A percentile compares a stretch with the other conserved stretches of the same genome.
phyloP scores from a whole-genome alignment of 2,329 filamentous ascomycete genomes.

The Plenodomus tracheiphilus region DNA sequence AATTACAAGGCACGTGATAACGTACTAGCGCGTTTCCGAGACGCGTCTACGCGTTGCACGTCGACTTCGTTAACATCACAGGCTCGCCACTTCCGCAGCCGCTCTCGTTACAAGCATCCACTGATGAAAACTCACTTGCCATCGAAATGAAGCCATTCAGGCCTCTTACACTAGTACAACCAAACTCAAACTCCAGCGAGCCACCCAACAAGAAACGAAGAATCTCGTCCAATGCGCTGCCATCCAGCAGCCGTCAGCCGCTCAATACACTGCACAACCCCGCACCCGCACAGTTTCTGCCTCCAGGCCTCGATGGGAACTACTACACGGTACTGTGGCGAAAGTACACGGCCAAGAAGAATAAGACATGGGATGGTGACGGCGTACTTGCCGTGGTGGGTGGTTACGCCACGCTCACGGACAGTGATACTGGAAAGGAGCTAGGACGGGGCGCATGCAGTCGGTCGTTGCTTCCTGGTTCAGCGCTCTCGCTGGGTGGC shows the following conservation, averaged over 20 bases:
- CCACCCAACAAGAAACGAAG: slow-evolving; percentile 50
- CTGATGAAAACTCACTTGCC: background rate
- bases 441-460: slow-evolving; percentile 62
- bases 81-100: background rate
- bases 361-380: slow-evolving; percentile 78
- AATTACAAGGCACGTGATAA: slow-evolving; percentile 18
- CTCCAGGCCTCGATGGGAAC: slow-evolving; percentile 31
- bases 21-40: slow-evolving; percentile 13
- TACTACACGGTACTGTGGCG: slow-evolving; percentile 59
- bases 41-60: slow-evolving; percentile 10
- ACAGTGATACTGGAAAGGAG: slow-evolving; percentile 62
- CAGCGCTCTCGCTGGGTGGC: slow-evolving; percentile 63
- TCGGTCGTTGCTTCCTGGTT: slow-evolving; percentile 62
- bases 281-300: slow-evolving; percentile 17
- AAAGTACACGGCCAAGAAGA: slow-evolving; percentile 71
- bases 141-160: slow-evolving; percentile 41
- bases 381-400: slow-evolving; percentile 63
- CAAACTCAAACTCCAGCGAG: slow-evolving; percentile 19
- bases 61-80: background rate
- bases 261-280: slow-evolving; percentile 30
- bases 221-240: slow-evolving; percentile 37
- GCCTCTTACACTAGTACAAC: slow-evolving; percentile 37
- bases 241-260: slow-evolving; percentile 34
- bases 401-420: slow-evolving; percentile 63
- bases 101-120: slow-evolving; percentile 1